Conservation (phyloP, 768 basidiomycete species). For the Boletus vermiculosoides region DNA sequence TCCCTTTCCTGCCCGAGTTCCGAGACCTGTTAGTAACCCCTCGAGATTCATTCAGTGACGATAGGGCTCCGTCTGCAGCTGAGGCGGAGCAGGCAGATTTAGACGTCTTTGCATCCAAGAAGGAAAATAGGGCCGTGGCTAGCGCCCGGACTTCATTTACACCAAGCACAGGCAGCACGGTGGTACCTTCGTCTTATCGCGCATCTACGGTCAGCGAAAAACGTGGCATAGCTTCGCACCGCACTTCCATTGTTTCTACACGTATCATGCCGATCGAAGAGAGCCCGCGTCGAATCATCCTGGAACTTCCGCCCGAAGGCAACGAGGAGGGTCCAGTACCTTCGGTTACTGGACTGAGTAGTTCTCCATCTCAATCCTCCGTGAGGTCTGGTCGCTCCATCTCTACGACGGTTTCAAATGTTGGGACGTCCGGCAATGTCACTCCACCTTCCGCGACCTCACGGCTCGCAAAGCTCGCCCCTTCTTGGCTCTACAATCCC, state of each 20-base stretch:
- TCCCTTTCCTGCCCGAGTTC: constrained; percentile 67
- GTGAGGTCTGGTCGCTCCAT: constrained; percentile 52
- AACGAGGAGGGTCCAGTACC: constrained; percentile 32
- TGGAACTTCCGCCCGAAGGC: constrained; percentile 51
- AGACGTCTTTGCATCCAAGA: constrained; percentile 58
- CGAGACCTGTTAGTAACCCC: constrained; percentile 32
- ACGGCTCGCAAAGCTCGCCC: constrained; percentile 58
- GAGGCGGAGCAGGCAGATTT: constrained; percentile 76
- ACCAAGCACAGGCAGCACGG: constrained; percentile 40
- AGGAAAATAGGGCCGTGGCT: constrained; percentile 34
- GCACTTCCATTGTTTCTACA: constrained; percentile 46
- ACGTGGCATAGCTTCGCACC: constrained; percentile 41
- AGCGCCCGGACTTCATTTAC: constrained; percentile 39
- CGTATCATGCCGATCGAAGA: constrained; percentile 70
- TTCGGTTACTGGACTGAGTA: constrained; percentile 45
- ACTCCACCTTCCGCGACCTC: constrained; percentile 31
- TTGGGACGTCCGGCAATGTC: constrained; percentile 10
- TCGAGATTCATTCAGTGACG: constrained; percentile 34
- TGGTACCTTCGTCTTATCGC: constrained; percentile 36
- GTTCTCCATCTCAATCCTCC: constrained; percentile 67
- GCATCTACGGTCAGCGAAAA: constrained; percentile 38
- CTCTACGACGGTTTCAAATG: constrained; percentile 37
- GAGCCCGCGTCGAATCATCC: constrained; percentile 52
- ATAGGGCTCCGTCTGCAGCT: constrained; percentile 41
- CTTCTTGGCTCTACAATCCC: constrained; percentile 78